phyloP scores from a whole-genome alignment of 2,329 filamentous ascomycete species.

The Calonectria fujianensis region DNA sequence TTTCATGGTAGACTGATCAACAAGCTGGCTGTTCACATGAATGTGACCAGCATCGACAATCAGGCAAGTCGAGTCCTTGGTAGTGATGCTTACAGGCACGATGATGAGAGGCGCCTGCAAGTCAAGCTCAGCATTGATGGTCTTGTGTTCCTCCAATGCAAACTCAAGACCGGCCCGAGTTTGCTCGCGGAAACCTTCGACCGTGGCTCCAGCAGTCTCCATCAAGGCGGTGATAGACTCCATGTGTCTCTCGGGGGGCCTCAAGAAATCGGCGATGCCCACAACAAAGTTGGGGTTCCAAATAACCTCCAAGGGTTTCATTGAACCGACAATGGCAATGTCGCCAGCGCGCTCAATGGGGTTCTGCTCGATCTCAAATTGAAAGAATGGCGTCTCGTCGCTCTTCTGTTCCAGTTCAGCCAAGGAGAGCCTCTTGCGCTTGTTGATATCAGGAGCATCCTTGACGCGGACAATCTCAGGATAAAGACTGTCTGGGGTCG shows the following conservation, averaged over 20 bases:
- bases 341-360: constrained; percentile 95
- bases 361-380: constrained; percentile 94
- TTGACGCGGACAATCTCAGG: constrained; percentile 98
- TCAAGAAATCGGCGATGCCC: constrained; percentile 95
- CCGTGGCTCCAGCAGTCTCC: constrained; percentile 95
- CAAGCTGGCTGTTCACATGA: constrained; percentile 93
- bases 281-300: constrained; percentile 97
- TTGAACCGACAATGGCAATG: constrained; percentile 89
- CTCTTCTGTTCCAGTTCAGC: constrained; percentile 69
- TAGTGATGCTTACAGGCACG: constrained; percentile 92
- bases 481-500: constrained; percentile 91
- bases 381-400: constrained; percentile 87
- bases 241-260: constrained; percentile 97
- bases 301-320: constrained; percentile 97
- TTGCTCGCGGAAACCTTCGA: constrained; percentile 95
- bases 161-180: constrained; percentile 97
- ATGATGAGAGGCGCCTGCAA: constrained; percentile 97
- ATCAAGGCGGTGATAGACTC: constrained; percentile 97
- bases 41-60: constrained; percentile 98
- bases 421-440: constrained; percentile 70
- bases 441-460: constrained; percentile 78
- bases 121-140: constrained; percentile 96
- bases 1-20: constrained; percentile 91
- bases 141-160: constrained; percentile 97
- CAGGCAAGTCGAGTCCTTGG: constrained; percentile 86